These are phyloP conservation scores for Raphanus hybrid DNA, from an alignment of 441 rosid genomes.

Conservation along the genomic window DNA sequence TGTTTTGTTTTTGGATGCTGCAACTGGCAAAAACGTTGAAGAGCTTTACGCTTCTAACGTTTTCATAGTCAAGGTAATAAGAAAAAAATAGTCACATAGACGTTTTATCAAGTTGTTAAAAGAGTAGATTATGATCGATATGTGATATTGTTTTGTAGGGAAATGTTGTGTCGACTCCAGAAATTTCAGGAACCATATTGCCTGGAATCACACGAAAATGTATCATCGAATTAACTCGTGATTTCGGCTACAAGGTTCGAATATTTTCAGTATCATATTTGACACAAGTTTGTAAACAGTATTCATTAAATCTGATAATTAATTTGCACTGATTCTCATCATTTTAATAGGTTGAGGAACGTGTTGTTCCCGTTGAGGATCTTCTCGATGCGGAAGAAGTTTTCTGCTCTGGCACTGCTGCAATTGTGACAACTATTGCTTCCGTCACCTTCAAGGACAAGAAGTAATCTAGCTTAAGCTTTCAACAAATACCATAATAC, in stretches of 20 bases:
- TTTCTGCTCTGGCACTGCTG: conserved; percentile 56
- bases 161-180: conserved; percentile 60
- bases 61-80: conserved; percentile 64
- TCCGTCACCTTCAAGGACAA: conserved; percentile 50
- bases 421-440: conserved; percentile 44
- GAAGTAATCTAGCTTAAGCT: conserved; percentile 33
- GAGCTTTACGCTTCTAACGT: conserved; percentile 73
- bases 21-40: conserved; percentile 59
- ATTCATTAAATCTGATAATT: neutral
- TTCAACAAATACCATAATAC: conserved; percentile 5
- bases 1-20: conserved; percentile 67
- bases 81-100: neutral
- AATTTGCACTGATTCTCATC: neutral
- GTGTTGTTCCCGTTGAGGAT: conserved; percentile 44
- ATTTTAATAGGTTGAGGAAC: conserved; percentile 49
- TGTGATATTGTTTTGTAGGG: conserved; percentile 45
- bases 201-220: conserved; percentile 63
- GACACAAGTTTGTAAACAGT: neutral
- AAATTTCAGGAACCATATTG: conserved; percentile 58
- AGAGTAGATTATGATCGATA: neutral
- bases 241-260: conserved; percentile 52
- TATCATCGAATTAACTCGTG: conserved; percentile 52
- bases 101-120: neutral
- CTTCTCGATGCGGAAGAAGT: conserved; percentile 49
- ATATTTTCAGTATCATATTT: neutral